Base-by-base conservation (phyloP, 331 rosid genomes). In the Malus hybrid region DNA sequence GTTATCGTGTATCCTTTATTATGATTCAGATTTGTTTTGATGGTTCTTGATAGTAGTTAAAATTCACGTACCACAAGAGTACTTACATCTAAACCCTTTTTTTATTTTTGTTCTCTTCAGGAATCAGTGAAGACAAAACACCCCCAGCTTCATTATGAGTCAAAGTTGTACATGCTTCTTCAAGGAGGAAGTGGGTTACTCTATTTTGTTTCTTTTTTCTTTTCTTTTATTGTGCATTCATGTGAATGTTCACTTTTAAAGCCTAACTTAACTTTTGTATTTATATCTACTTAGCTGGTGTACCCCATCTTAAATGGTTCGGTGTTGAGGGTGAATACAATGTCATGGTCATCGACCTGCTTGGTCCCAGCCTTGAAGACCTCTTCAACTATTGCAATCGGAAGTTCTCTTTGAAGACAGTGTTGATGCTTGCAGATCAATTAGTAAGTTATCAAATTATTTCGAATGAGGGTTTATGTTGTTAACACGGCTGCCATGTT, bases 351-450 rank as follows among this genome's bases (percentile, higher is more conserved):
- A 92, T 95, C 78, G 99, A 95, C 80, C 99, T 92, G 78, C 97
- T 95, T 71, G 99, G 99, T 46, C 97, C 99, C 74, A 95, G 99
- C 88, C 87, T 95, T 28, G 99, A 95, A 88, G 99, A 92, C 78
- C 80, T 95, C 81, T 95, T 95, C 77, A 95, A 95, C 84, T 95
- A 92, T 82, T 95, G 99, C 88, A 90, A 77, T 61, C 82, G 97
- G 77, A 95, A 90, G 84, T 89, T 95, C 52, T 32, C 97, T 75
- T 86, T 95, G 81, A 95, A 95, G 85, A 87, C 99, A 20, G 99
- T 95, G 82, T 84, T 95, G 79, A 95, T 95, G 99, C 97, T 95
- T 36, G 99, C 97, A 77, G 99, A 92, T 90, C 99, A 95, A 81
- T 88, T 92, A 67, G 99, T 95, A 87, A 85, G 96, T 86, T 75